Evolutionary conservation across 257 asterid genomes (phyloP).

Genomic region (Solanum lignicaule): DNA sequence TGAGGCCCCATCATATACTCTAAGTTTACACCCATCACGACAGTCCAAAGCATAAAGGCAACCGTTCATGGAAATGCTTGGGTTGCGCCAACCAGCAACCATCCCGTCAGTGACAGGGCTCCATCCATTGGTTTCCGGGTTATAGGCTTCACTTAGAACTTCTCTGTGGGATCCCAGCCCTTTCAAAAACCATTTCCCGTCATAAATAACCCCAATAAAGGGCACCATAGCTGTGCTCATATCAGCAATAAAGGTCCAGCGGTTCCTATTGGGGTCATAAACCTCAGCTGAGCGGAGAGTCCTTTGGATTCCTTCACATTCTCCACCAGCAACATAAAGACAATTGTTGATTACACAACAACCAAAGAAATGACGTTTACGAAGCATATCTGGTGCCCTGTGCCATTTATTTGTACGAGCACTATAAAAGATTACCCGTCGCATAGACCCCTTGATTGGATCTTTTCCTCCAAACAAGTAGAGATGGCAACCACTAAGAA

Average conservation of each 20-base stretch:
- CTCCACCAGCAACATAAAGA: conserved; percentile 50
- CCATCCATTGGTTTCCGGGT: conserved; percentile 26
- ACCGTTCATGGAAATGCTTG: conserved; percentile 35
- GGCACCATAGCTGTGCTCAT: conserved; percentile 53
- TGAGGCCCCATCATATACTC: conserved; percentile 28
- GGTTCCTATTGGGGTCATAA: conserved; percentile 34
- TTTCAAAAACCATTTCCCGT: conserved; percentile 37
- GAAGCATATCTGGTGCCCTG: conserved; percentile 44
- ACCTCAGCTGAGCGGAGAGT: conserved; percentile 44
- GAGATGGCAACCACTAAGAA: conserved; percentile 39
- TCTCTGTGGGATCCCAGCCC: conserved; percentile 40
- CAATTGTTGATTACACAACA: conserved; percentile 37
- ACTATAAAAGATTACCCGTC: conserved; percentile 41
- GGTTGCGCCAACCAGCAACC: conserved; percentile 42
- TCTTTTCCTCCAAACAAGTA: conserved; percentile 44
- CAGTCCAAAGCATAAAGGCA: conserved; percentile 37
- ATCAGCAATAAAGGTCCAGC: conserved; percentile 37
- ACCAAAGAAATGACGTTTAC: conserved; percentile 38
- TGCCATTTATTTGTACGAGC: conserved; percentile 46
- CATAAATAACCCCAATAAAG: conserved; percentile 34
- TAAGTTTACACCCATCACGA: conserved; percentile 36
- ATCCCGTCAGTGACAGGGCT: conserved; percentile 23
- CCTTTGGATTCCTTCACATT: conserved; percentile 38
- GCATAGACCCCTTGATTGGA: conserved; percentile 33
- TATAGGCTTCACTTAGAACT: conserved; percentile 32